Evolutionary conservation across 2,329 filamentous ascomycete species (phyloP).

Genomic region (Ascocoryne sarcoides): DNA sequence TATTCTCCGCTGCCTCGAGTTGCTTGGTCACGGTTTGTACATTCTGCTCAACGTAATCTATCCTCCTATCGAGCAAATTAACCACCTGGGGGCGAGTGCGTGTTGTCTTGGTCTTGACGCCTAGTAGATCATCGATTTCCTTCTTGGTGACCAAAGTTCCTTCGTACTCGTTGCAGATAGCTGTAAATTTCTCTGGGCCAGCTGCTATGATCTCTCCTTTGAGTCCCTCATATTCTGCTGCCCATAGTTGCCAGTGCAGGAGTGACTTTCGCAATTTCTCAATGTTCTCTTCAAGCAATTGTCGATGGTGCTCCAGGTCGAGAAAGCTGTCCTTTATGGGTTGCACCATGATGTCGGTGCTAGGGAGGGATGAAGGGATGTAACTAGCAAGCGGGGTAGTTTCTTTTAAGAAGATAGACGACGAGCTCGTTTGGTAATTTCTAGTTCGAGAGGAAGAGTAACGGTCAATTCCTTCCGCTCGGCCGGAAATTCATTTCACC

Average conservation of each 20-base stretch:
- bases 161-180: constrained; percentile 42
- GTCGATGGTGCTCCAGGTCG: constrained; percentile 66
- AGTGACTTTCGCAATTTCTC: constrained; percentile 65
- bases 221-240: constrained; percentile 83
- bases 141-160: constrained; percentile 55
- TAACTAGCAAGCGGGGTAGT: too few relatives aligned
- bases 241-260: constrained; percentile 83
- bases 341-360: constrained; percentile 19
- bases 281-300: constrained; percentile 68
- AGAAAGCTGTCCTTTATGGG: constrained; percentile 37
- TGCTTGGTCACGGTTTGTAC: constrained; percentile 64
- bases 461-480: too few relatives aligned
- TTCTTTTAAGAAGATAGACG: too few relatives aligned
- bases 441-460: too few relatives aligned
- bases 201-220: constrained; percentile 64
- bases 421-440: too few relatives aligned
- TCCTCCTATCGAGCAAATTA: constrained; percentile 60
- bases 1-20: constrained; percentile 56
- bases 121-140: constrained; percentile 42
- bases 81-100: constrained; percentile 55
- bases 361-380: not conserved
- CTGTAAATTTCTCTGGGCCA: constrained; percentile 37
- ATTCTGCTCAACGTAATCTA: constrained; percentile 87
- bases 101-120: constrained; percentile 32
- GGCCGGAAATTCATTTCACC: too few relatives aligned